Percentiles rank a stretch among this genome's conserved stretches.
phyloP scores from a whole-genome alignment of 345 rosid genomes.

The Hevea brasiliensis region DNA sequence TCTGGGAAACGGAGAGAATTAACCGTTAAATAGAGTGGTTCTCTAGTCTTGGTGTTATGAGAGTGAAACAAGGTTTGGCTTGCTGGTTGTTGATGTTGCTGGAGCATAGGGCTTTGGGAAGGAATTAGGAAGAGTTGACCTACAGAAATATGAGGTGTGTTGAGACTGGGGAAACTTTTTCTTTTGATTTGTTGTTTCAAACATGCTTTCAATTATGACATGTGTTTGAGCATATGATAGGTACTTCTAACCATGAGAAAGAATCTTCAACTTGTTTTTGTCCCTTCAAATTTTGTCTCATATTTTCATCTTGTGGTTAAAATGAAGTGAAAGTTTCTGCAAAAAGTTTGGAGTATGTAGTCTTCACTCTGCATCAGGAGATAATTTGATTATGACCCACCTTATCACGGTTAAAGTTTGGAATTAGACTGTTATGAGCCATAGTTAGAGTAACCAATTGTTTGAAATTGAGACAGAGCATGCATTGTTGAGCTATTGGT shows the following conservation, averaged over 20 bases:
- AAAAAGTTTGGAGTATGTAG: background rate
- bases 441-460: background rate
- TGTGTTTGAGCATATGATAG: background rate
- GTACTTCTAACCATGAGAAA: background rate
- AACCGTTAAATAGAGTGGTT: background rate
- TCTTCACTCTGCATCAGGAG: background rate
- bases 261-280: background rate
- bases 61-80: background rate
- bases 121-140: background rate
- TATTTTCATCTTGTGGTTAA: background rate
- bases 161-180: background rate
- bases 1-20: background rate
- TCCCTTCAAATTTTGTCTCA: background rate
- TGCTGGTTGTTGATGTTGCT: background rate
- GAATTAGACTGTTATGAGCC: background rate
- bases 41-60: background rate
- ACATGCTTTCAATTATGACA: background rate
- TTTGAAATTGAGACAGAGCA: constrained; percentile 15
- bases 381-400: background rate
- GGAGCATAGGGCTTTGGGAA: background rate
- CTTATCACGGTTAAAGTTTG: too few species aligned
- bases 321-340: background rate
- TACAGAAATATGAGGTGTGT: background rate
- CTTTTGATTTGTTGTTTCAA: background rate
- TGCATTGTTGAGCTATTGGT: constrained; percentile 13